phyloP scores from a whole-genome alignment of 805 yeast species.

The Ogataea paraovalis region DNA sequence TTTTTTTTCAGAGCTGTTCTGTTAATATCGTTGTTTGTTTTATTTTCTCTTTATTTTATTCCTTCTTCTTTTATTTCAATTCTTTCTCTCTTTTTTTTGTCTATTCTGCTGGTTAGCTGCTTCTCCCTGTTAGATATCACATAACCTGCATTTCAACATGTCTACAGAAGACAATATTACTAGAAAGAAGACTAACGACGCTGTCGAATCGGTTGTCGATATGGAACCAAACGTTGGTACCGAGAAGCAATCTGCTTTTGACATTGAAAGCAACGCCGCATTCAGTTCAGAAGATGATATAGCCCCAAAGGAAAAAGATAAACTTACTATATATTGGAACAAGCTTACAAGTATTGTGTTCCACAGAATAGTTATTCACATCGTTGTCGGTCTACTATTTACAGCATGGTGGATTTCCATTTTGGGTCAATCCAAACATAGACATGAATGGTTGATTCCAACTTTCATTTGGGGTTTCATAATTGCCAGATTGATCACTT shows the following conservation, averaged over 20 bases:
- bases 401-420: constrained; percentile 42
- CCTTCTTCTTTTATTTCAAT: too few relatives aligned
- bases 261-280: constrained; percentile 1
- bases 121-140: neutral
- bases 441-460: constrained; percentile 45
- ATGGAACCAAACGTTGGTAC: neutral
- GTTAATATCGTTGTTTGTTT: too few relatives aligned
- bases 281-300: neutral
- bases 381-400: constrained; percentile 11
- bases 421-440: constrained; percentile 36
- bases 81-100: neutral
- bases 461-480: constrained; percentile 39
- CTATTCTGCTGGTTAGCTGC: too few relatives aligned
- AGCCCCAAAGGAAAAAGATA: neutral
- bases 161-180: neutral
- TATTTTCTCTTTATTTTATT: too few relatives aligned
- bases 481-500: constrained; percentile 40
- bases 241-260: constrained; percentile 1
- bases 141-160: neutral
- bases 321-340: neutral
- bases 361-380: constrained; percentile 4
- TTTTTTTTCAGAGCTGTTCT: too few relatives aligned
- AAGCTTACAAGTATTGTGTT: constrained; percentile 1
- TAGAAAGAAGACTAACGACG: neutral
- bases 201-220: neutral